phyloP scores from a whole-genome alignment of 2,329 filamentous ascomycete species.

The Lanzia echinophila region DNA sequence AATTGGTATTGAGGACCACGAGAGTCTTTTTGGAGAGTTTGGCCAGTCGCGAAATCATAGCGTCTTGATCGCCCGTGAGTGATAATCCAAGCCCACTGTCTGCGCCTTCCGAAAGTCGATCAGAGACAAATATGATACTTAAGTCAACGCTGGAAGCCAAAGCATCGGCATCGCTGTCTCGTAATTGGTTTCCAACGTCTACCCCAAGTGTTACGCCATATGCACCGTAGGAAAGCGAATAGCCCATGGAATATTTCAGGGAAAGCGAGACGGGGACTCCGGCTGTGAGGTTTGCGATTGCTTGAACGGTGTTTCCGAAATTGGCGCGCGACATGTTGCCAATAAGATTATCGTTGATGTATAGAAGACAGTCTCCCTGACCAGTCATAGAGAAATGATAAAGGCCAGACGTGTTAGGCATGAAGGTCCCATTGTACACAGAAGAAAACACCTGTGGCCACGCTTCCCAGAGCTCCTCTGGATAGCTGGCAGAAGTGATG shows the following conservation, averaged over 20 bases:
- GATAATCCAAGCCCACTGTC: background rate
- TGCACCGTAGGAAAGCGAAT: background rate
- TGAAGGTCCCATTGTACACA: background rate
- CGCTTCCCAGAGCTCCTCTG: background rate
- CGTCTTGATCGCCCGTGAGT: slow-evolving; percentile 7
- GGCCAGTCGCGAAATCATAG: slow-evolving; percentile 44
- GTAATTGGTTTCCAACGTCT: background rate
- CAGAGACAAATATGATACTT: background rate
- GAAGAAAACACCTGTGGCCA: background rate
- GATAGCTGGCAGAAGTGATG: background rate
- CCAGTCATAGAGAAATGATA: background rate
- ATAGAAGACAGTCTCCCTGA: background rate
- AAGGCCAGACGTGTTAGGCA: background rate
- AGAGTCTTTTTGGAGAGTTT: slow-evolving; percentile 51
- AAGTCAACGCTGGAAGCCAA: background rate
- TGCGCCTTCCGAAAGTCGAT: background rate
- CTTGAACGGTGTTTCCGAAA: background rate
- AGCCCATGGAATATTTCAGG: background rate
- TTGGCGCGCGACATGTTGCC: background rate
- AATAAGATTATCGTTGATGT: background rate
- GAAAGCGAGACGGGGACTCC: background rate
- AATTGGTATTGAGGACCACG: slow-evolving; percentile 56
- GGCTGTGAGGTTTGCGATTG: background rate
- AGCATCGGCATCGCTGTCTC: background rate
- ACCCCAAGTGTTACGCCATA: background rate